Evolutionary conservation across 1,284 basidiomycete genomes (phyloP).

Genomic region (Gastroboletus turbinatus): DNA sequence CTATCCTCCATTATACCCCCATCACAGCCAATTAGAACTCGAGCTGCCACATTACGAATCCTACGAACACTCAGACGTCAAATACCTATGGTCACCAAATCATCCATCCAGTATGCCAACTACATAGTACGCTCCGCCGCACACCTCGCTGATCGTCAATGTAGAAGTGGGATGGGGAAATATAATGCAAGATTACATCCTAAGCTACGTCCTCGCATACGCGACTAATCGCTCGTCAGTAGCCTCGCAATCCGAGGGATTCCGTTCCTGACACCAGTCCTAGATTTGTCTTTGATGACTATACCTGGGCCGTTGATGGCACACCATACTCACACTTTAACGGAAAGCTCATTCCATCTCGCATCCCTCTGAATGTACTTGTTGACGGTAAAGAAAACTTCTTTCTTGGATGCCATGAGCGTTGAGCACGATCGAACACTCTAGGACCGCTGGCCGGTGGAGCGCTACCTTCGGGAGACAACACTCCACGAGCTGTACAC

Average conservation of each 20-base stretch:
- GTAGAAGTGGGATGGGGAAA: constrained; percentile 41
- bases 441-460: constrained; percentile 42
- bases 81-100: constrained; percentile 32
- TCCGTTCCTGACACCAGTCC: not conserved
- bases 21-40: constrained; percentile 13
- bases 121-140: too few relatives aligned
- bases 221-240: constrained; percentile 36
- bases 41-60: constrained; percentile 20
- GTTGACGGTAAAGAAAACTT: constrained; percentile 17
- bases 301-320: constrained; percentile 34
- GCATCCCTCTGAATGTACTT: constrained; percentile 34
- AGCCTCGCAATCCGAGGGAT: not conserved
- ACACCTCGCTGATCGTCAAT: constrained; percentile 3
- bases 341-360: constrained; percentile 36
- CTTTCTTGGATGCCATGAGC: not conserved
- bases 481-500: constrained; percentile 35
- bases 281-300: constrained; percentile 43
- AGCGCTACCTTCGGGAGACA: constrained; percentile 29
- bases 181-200: constrained; percentile 42
- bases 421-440: not conserved
- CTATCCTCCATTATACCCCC: constrained; percentile 25
- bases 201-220: constrained; percentile 37
- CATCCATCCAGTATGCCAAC: constrained; percentile 23
- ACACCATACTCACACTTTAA: constrained; percentile 31
- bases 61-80: constrained; percentile 25